Conservation (phyloP, 441 rosid genomes). For the Populus tomentosa region DNA sequence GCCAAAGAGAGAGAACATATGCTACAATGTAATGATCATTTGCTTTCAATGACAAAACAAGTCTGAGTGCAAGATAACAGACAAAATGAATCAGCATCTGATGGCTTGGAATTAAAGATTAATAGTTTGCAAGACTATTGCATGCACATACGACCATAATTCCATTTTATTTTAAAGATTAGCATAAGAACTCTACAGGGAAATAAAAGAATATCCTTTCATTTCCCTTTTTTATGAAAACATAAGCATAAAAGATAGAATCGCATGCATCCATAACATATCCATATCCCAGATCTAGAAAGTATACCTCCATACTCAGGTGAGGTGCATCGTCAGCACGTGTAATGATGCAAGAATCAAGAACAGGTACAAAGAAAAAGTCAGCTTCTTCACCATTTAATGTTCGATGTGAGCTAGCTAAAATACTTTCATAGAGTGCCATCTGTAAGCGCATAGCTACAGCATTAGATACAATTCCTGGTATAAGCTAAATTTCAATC, state of each 20-base stretch:
- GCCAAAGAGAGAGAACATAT: not conserved
- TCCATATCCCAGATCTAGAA: slow-evolving; percentile 5
- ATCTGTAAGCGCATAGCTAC: slow-evolving; percentile 42
- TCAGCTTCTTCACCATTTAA: slow-evolving; percentile 95
- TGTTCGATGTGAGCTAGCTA: slow-evolving; percentile 80
- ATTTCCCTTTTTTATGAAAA: not conserved
- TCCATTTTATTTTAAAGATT: not conserved
- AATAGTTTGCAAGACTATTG: not conserved
- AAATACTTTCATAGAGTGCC: slow-evolving; percentile 86
- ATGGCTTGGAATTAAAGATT: not conserved
- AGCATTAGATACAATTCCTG: slow-evolving; percentile 4
- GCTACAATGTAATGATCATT: not conserved
- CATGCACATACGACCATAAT: not conserved
- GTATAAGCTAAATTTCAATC: slow-evolving; percentile 6
- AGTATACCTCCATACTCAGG: slow-evolving; percentile 62
- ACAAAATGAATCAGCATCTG: not conserved
- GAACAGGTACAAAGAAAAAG: slow-evolving; percentile 95
- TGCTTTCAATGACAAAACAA: not conserved
- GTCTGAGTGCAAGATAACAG: not conserved
- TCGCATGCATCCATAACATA: not conserved
- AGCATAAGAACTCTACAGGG: not conserved
- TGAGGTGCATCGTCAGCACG: slow-evolving; percentile 97
- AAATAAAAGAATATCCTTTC: not conserved
- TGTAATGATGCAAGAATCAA: slow-evolving; percentile 91
- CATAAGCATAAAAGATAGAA: not conserved